Conservation (phyloP, 139 green algal species). For the Tetradesmus lagerheimii region DNA sequence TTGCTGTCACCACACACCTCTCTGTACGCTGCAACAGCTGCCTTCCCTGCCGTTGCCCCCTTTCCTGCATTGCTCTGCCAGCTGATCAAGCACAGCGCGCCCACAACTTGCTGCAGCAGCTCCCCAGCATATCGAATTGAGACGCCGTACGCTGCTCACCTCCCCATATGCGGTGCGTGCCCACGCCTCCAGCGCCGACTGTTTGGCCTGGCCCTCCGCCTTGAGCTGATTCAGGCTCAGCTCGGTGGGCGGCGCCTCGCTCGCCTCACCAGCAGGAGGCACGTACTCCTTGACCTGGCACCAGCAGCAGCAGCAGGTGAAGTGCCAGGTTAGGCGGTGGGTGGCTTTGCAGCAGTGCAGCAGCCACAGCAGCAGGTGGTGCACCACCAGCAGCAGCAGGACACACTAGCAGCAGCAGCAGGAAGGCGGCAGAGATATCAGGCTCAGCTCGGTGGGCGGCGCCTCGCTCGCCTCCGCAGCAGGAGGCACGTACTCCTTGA, state of each 20-base stretch:
- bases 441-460: constrained; percentile 24
- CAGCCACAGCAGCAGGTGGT: background rate
- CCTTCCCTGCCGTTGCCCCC: no score
- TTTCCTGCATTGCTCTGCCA: no score
- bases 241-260: constrained; percentile 32
- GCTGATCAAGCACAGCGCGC: no score
- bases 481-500: constrained; percentile 70
- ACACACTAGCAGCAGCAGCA: background rate
- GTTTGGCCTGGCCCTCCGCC: constrained; percentile 76
- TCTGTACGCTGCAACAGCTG: no score
- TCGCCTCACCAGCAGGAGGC: constrained; percentile 47
- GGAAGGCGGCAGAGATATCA: constrained; percentile 11
- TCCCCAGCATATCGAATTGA: no score
- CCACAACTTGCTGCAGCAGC: no score
- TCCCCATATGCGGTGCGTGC: constrained; percentile 92
- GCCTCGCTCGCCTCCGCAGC: constrained; percentile 49
- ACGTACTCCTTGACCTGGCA: constrained; percentile 77
- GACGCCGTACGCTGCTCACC: constrained; percentile 52
- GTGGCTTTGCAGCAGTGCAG: no score
- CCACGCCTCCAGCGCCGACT: constrained; percentile 85
- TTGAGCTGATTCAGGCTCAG: constrained; percentile 64
- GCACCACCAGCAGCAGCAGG: constrained; percentile 8
- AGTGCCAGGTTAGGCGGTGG: background rate
- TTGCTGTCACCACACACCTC: no score
- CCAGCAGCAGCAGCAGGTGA: background rate